Base-by-base conservation (phyloP, 805 yeast genomes). In the Barnettozyma salicaria region DNA sequence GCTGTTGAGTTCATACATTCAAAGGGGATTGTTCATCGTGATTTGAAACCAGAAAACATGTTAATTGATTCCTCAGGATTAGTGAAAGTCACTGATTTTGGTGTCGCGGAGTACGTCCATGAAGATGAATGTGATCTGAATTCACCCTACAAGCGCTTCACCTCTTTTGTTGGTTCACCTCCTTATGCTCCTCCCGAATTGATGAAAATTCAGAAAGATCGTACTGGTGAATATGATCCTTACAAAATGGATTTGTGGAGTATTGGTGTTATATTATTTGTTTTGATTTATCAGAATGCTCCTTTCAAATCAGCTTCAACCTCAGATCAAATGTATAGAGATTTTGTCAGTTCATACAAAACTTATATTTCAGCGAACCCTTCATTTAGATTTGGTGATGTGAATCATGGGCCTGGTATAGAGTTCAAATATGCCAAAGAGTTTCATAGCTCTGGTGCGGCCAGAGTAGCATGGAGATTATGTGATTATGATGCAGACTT, bases 161-260 rank as follows among this genome's bases (percentile, higher is more conserved):
- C 69, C 28, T 63, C 75, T 2, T 70, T 72, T 55, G 80, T 81
- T 29, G 92, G 94, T 2, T 80, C 89, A 1, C 86, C 92, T 4
- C 92, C 92, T 1, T 83, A 80, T 56, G 74, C 80, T 10, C 77
- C 90, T 5, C 92, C 94, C 2, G 92, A 83, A 58, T 84, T 81
- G 12, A 62, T 73, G 44, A 67, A 65, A 41, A 70, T 63, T 26
- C 59, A 53, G 37, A 37, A 51, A 7, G 50, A 57, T 37, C 52
- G 55, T 34, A 55, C 48, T 16, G 52, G 55, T 20, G 59, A 70
- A 5, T 78, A 76, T 58, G 74, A 80, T 52, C 82, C 88, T 1
- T 77, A 75, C 49, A 68, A 69, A 43, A 74, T 81, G 67, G 94
- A 83, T 59, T 62, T 67, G 52, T 83, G 88, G 83, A 76, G 84